Evolutionary conservation across 257 asterid species (phyloP).

Genomic region (Solanum pennellii): DNA sequence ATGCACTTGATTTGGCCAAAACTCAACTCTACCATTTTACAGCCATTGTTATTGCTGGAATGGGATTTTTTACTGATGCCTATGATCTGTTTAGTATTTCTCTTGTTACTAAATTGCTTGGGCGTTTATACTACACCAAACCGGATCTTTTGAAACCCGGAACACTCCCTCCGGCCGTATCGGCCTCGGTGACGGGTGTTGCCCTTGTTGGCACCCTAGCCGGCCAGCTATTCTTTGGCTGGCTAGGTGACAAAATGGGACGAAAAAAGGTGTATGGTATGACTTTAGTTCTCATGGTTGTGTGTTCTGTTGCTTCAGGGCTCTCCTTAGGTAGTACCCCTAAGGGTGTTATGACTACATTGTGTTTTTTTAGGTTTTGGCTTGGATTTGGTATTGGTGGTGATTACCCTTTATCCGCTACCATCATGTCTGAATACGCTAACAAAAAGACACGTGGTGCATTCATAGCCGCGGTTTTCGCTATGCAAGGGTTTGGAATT

Average conservation of each 20-base stretch:
- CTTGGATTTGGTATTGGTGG: conserved; percentile 5
- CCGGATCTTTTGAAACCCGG: not conserved
- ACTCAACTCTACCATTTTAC: conserved; percentile 2
- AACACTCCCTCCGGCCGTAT: not conserved
- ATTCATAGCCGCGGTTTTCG: not conserved
- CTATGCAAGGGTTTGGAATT: conserved; percentile 5
- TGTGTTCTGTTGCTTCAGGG: not conserved
- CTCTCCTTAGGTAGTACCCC: not conserved
- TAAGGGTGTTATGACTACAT: not conserved
- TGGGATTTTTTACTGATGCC: conserved; percentile 7
- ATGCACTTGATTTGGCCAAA: conserved; percentile 3
- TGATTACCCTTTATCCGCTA: not conserved
- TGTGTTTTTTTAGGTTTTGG: conserved; percentile 9
- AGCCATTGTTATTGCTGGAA: conserved; percentile 2
- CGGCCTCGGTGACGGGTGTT: not conserved
- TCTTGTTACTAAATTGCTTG: not conserved
- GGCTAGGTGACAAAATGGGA: conserved; percentile 5
- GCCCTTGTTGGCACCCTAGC: not conserved
- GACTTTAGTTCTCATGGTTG: conserved; percentile 1
- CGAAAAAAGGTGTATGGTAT: conserved; percentile 1
- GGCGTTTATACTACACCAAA: not conserved
- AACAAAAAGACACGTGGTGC: conserved; percentile 3
- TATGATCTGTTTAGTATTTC: conserved; percentile 6
- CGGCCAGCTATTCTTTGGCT: not conserved
- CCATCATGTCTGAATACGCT: conserved; percentile 4